phyloP scores from a whole-genome alignment of 2,329 filamentous ascomycete genomes.

The Aspergillus hortae region DNA sequence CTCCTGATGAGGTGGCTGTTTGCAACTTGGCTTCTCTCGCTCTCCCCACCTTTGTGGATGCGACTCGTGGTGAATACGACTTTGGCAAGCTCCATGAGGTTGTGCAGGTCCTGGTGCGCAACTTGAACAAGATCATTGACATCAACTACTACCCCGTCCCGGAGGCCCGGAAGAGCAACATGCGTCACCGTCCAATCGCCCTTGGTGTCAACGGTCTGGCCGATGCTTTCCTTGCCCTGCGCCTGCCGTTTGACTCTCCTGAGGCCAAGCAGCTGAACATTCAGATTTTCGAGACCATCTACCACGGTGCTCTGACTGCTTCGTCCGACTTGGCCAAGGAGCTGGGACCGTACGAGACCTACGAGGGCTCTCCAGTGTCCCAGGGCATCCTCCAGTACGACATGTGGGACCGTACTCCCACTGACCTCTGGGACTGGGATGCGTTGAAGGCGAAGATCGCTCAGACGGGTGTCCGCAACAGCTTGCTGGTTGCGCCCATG shows the following conservation, averaged over 20 bases:
- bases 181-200: constrained; percentile 92
- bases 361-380: constrained; percentile 89
- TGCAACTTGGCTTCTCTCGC: constrained; percentile 96
- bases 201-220: constrained; percentile 97
- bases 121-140: constrained; percentile 97
- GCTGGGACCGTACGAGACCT: constrained; percentile 81
- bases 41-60: constrained; percentile 86
- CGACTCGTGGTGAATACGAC: constrained; percentile 79
- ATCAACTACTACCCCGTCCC: constrained; percentile 97
- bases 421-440: constrained; percentile 95
- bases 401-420: constrained; percentile 95
- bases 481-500: constrained; percentile 92
- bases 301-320: constrained; percentile 88
- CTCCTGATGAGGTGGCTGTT: constrained; percentile 96
- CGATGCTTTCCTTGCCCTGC: constrained; percentile 94
- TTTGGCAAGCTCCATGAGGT: constrained; percentile 97
- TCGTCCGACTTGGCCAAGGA: constrained; percentile 83
- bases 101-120: constrained; percentile 84
- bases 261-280: constrained; percentile 93
- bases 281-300: constrained; percentile 99
- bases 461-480: constrained; percentile 92
- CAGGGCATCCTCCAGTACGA: constrained; percentile 96
- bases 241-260: constrained; percentile 93
- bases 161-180: constrained; percentile 93
- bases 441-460: constrained; percentile 85